phyloP scores from a whole-genome alignment of 2,329 filamentous ascomycete genomes.

The Lachnellula subtilissima region DNA sequence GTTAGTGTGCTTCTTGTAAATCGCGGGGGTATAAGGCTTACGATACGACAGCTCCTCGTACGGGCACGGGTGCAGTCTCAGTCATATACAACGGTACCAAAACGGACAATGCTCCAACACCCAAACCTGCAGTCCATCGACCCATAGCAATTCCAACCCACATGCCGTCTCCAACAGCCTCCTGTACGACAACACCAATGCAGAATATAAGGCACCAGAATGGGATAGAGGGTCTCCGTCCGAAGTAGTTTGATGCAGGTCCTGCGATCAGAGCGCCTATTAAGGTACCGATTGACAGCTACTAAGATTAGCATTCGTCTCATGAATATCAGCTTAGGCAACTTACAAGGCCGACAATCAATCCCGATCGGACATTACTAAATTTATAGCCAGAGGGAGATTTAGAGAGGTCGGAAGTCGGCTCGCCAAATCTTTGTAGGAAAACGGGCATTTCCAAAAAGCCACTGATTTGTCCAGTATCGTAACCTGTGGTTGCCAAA shows the following conservation, averaged over 20 bases:
- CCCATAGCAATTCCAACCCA: constrained; percentile 63
- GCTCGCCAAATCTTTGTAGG: constrained; percentile 47
- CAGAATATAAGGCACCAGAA: constrained; percentile 53
- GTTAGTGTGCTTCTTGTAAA: neutral
- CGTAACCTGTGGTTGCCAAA: constrained; percentile 13
- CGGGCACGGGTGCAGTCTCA: constrained; percentile 56
- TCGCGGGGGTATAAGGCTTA: constrained; percentile 28
- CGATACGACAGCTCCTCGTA: constrained; percentile 58
- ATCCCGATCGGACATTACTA: constrained; percentile 56
- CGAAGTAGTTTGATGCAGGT: constrained; percentile 60
- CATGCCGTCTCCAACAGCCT: constrained; percentile 46
- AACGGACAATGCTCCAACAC: constrained; percentile 62
- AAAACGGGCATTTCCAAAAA: constrained; percentile 60
- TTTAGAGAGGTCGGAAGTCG: constrained; percentile 16
- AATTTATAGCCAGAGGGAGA: constrained; percentile 37
- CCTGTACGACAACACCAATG: constrained; percentile 62
- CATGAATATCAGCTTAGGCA: constrained; percentile 49
- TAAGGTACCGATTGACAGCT: constrained; percentile 72
- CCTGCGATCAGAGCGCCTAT: constrained; percentile 72
- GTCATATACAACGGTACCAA: constrained; percentile 64
- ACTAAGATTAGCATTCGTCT: constrained; percentile 46
- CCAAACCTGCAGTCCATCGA: constrained; percentile 61
- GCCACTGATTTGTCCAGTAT: constrained; percentile 42
- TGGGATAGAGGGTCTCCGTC: constrained; percentile 55
- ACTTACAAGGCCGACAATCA: constrained; percentile 53